Evolutionary conservation across 1,284 basidiomycete genomes (phyloP).

Genomic region (Coniferiporia weirii): DNA sequence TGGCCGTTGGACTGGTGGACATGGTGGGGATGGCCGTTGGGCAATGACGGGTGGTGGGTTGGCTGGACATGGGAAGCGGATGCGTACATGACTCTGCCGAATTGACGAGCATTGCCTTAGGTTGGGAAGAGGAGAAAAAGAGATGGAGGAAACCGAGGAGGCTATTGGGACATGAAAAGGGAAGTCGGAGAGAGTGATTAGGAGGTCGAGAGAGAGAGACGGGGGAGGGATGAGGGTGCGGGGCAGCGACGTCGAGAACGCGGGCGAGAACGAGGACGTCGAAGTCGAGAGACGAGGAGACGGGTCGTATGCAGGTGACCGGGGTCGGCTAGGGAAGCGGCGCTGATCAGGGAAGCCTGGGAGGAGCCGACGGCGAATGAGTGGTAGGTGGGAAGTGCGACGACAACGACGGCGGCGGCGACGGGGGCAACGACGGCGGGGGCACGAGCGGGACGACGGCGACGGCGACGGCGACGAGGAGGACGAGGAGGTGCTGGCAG

Average conservation of each 20-base stretch:
- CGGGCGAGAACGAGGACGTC: slow-evolving; percentile 7
- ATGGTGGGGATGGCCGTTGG: slow-evolving; percentile 4
- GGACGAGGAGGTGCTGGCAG: slow-evolving; percentile 1
- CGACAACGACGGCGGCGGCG: background rate
- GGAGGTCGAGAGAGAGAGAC: slow-evolving; percentile 19
- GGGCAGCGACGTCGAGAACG: slow-evolving; percentile 9
- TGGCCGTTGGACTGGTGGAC: slow-evolving; percentile 44
- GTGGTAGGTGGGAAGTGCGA: background rate
- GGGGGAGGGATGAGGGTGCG: slow-evolving; percentile 2
- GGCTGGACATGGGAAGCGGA: slow-evolving; percentile 48
- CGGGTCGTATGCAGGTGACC: slow-evolving; percentile 1
- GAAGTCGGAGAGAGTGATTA: slow-evolving; percentile 27
- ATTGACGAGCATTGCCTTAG: slow-evolving; percentile 46
- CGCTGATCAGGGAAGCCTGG: background rate
- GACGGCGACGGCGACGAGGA: background rate
- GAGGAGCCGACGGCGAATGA: background rate
- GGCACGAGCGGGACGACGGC: slow-evolving; percentile 2
- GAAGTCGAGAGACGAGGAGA: slow-evolving; percentile 3
- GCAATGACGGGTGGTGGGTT: slow-evolving; percentile 16
- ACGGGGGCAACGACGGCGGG: background rate
- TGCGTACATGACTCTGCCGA: slow-evolving; percentile 54
- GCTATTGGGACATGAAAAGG: slow-evolving; percentile 17
- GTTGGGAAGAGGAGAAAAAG: slow-evolving; percentile 18
- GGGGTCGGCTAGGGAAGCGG: slow-evolving; percentile 5
- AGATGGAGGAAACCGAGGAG: slow-evolving; percentile 18